phyloP scores from a whole-genome alignment of 352 stramenopile genomes.

The Pythium myriotylum region DNA sequence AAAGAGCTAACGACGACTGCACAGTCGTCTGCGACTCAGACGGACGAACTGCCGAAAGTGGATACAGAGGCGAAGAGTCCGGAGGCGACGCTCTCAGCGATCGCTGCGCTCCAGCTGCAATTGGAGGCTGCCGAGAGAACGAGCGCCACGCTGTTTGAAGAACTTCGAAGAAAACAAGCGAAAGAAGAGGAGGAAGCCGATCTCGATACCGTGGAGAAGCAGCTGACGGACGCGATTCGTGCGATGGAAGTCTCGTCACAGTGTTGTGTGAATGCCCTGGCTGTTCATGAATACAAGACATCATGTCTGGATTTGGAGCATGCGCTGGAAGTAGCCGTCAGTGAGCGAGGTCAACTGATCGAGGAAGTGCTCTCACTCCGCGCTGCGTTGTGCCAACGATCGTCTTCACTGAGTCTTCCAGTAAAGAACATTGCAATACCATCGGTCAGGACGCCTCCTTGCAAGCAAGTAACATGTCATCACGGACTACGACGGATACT shows the following conservation, averaged over 20 bases:
- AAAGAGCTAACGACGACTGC: too few species aligned
- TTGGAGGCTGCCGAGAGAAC: constrained; percentile 12
- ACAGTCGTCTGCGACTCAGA: constrained; percentile 7
- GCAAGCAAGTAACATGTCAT: constrained; percentile 7
- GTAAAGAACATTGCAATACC: too few species aligned
- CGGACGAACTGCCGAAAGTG: neutral
- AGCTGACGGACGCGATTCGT: constrained; percentile 16
- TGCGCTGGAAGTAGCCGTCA: neutral
- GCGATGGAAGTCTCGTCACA: constrained; percentile 8
- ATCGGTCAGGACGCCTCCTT: neutral
- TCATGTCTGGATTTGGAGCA: constrained; percentile 24
- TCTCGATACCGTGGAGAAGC: constrained; percentile 9
- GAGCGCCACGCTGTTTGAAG: constrained; percentile 7
- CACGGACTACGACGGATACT: constrained; percentile 8
- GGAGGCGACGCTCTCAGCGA: neutral
- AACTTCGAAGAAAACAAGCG: neutral
- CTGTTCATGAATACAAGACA: neutral
- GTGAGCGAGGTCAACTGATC: constrained; percentile 13
- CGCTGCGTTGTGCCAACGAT: neutral
- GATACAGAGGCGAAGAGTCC: too few species aligned
- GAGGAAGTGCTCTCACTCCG: constrained; percentile 12
- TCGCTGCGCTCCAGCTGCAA: constrained; percentile 14
- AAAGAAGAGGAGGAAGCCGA: neutral
- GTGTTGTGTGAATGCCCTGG: neutral
- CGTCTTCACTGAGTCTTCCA: neutral